Base-by-base conservation (phyloP, 75 land plant genomes). In the Selaginella tamariscina region DNA sequence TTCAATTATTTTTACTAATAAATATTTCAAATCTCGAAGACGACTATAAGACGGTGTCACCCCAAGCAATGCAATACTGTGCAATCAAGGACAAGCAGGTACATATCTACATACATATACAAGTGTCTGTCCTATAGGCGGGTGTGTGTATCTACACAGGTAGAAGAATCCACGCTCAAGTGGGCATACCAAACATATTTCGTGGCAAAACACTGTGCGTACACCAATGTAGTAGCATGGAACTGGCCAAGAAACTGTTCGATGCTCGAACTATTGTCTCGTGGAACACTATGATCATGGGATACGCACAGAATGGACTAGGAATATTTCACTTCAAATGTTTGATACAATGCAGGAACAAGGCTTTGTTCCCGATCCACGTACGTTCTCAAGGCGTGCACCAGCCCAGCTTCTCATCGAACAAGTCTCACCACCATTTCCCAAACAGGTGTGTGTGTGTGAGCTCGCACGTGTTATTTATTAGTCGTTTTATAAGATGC, bases 221-320 rank as follows among this genome's bases (percentile, higher is more conserved):
- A 8, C 26, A 21, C 26, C 26, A 59, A 21, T 59, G 62, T 23
- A n/a, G 62, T 21, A 59, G 62, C 21, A 8, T 59, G 62, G 62
- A 59, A 2, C 27, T 2, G 18, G 62, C 62, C 8, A 8, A 21
- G 5, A n/a, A 59, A 8, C 8, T 59, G n/a, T 59, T 59, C 26
- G 62, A 59, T 5, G 21, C 8, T 59, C 21, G 26, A 2, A 26
- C 21, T 8, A 21, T 59, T 9, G 5, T n/a, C 18, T 59, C 62
- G 26, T 59, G 62, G 62, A 59, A 59, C 62, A 59, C 62, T 2
- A 59, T 59, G 62, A 59, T 59, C 23, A 59, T 59, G 23, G 62
- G 26, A 26, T 59, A 8, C 21, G 62, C 21, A 8, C 62, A 59
- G 62, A n/a, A 2, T n/a, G 62, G n/a, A 2, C 27, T 9, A 59